Evolutionary conservation across 371 early-diverging fungal genomes (phyloP).

Genomic region (Mortierella sp.): DNA sequence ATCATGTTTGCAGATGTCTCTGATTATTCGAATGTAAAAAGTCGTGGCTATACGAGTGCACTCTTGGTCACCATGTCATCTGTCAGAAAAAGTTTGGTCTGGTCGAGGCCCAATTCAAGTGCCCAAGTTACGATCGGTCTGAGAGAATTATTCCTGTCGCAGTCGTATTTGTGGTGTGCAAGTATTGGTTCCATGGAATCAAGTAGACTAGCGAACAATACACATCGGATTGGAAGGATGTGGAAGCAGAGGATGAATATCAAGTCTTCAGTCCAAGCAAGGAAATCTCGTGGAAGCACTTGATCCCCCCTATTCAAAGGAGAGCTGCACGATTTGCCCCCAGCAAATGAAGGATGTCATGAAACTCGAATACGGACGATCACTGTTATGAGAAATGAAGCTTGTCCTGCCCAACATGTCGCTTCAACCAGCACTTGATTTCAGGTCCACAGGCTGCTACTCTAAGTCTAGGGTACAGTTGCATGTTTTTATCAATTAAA

Average conservation of each 20-base stretch:
- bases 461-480: too few relatives aligned
- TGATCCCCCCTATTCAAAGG: neutral
- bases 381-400: too few relatives aligned
- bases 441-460: too few relatives aligned
- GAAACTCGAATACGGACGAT: too few relatives aligned
- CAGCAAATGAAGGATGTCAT: too few relatives aligned
- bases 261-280: constrained; percentile 5
- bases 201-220: constrained; percentile 8
- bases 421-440: too few relatives aligned
- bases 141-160: constrained; percentile 8
- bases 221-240: constrained; percentile 10
- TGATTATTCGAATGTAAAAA: too few relatives aligned
- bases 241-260: neutral
- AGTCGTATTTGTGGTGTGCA: constrained; percentile 15
- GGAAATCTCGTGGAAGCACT: constrained; percentile 7
- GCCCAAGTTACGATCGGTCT: constrained; percentile 13
- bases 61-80: constrained; percentile 4
- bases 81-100: neutral
- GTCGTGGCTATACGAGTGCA: constrained; percentile 19
- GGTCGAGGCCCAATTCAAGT: constrained; percentile 3
- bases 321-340: constrained; percentile 15
- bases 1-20: too few relatives aligned
- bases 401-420: too few relatives aligned
- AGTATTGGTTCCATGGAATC: constrained; percentile 27
- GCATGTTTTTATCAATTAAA: too few relatives aligned